Evolutionary conservation across 306 rosid species (phyloP).

Genomic region (Medicago truncatula): DNA sequence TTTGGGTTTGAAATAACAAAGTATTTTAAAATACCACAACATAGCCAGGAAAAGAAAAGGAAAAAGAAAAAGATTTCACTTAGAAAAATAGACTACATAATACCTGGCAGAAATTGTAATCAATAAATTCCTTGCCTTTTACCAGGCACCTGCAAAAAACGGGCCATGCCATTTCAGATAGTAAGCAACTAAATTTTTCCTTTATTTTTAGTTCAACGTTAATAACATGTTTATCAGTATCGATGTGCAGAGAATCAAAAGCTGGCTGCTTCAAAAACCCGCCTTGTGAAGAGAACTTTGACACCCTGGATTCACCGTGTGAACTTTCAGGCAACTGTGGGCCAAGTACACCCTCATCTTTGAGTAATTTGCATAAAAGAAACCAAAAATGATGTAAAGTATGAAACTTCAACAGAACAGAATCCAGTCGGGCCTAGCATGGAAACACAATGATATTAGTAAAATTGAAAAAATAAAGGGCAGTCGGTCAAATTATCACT

Average conservation of each 20-base stretch:
- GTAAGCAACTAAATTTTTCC: constrained; percentile 57
- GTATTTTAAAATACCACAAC: background rate
- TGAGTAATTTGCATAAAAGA: constrained; percentile 81
- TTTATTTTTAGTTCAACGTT: constrained; percentile 52
- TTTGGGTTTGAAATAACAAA: constrained; percentile 11
- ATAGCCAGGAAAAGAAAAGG: background rate
- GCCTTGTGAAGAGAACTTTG: constrained; percentile 73
- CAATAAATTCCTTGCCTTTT: constrained; percentile 76
- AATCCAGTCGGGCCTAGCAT: constrained; percentile 79
- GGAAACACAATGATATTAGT: constrained; percentile 41
- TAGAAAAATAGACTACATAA: constrained; percentile 27
- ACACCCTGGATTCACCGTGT: constrained; percentile 41
- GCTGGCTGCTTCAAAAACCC: constrained; percentile 88
- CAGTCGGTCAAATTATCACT: constrained; percentile 16
- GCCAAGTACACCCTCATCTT: constrained; percentile 56
- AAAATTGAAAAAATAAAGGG: constrained; percentile 33
- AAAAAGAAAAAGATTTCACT: background rate
- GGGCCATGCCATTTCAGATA: constrained; percentile 86
- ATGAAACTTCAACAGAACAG: constrained; percentile 74
- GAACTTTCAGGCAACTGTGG: constrained; percentile 44
- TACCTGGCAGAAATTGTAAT: constrained; percentile 84
- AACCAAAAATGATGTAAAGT: constrained; percentile 86
- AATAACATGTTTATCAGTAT: constrained; percentile 43
- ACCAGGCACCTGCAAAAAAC: constrained; percentile 69
- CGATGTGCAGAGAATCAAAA: constrained; percentile 53